A percentile compares a stretch with the other conserved stretches of the same genome.
phyloP scores from a whole-genome alignment of 352 stramenopile species.

The Aphanomyces cochlioides region DNA sequence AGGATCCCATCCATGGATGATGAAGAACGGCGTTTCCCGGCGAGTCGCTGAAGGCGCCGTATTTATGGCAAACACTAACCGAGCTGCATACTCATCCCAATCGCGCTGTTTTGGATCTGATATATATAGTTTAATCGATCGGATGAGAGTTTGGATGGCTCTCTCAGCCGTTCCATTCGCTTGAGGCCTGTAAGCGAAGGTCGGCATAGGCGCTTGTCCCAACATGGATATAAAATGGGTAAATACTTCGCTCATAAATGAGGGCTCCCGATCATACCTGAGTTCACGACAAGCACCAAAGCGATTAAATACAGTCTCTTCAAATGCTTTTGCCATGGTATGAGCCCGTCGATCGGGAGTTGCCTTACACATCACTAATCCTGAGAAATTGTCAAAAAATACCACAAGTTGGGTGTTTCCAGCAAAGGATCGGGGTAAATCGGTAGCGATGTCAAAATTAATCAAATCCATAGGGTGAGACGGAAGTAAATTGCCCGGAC shows the following conservation, averaged over 20 bases:
- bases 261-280: neutral
- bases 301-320: neutral
- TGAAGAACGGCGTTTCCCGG: neutral
- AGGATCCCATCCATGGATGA: neutral
- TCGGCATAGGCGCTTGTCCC: neutral
- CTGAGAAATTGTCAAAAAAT: no score
- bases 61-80: neutral
- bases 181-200: neutral
- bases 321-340: no score
- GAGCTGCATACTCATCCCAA: slow-evolving; percentile 1
- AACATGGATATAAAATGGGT: neutral
- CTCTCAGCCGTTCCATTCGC: neutral
- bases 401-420: no score
- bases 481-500: no score
- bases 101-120: neutral
- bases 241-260: neutral
- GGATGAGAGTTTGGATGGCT: neutral
- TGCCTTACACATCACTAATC: no score
- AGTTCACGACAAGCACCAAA: neutral
- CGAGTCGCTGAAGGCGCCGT: neutral
- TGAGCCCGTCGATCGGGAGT: no score
- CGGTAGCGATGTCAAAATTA: no score
- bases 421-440: no score
- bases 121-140: neutral
- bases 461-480: no score